Evolutionary conservation across 352 stramenopile species (phyloP).

Genomic region (Pythium rishiriense): DNA sequence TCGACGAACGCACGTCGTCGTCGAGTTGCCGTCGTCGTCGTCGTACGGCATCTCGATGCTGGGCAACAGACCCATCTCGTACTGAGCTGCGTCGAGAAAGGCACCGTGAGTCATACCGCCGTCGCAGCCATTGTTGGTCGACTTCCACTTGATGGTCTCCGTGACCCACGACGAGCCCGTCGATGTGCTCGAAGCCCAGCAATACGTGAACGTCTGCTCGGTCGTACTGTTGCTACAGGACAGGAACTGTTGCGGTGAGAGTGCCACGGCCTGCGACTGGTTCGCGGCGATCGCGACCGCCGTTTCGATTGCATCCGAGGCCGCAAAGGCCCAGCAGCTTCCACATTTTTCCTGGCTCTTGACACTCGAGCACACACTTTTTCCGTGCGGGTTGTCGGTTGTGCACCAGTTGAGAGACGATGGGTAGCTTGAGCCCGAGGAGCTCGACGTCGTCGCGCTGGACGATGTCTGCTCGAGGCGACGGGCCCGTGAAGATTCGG

Average conservation of each 20-base stretch:
- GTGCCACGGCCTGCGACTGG: conserved; percentile 50
- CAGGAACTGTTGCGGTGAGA: conserved; percentile 81
- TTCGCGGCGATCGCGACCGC: conserved; percentile 69
- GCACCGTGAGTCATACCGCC: conserved; percentile 82
- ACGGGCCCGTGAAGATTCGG: conserved; percentile 23
- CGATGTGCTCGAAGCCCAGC: conserved; percentile 53
- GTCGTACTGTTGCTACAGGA: conserved; percentile 65
- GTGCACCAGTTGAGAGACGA: conserved; percentile 72
- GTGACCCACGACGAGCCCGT: conserved; percentile 56
- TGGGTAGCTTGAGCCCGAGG: conserved; percentile 24
- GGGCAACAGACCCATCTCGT: conserved; percentile 60
- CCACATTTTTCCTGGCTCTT: conserved; percentile 84
- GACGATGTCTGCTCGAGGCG: conserved; percentile 29
- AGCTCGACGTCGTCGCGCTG: conserved; percentile 27
- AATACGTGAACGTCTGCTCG: conserved; percentile 76
- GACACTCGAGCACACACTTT: conserved; percentile 69
- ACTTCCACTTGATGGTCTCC: conserved; percentile 72
- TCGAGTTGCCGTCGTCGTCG: conserved; percentile 36
- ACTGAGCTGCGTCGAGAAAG: conserved; percentile 70
- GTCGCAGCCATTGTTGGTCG: conserved; percentile 72
- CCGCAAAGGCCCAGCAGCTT: conserved; percentile 82
- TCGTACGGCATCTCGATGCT: conserved; percentile 77
- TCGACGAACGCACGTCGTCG: conserved; percentile 33
- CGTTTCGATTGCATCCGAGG: conserved; percentile 76
- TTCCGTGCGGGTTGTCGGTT: conserved; percentile 56